Evolutionary conservation across 768 basidiomycete species (phyloP).

Genomic region (Multifurca ochricompacta): DNA sequence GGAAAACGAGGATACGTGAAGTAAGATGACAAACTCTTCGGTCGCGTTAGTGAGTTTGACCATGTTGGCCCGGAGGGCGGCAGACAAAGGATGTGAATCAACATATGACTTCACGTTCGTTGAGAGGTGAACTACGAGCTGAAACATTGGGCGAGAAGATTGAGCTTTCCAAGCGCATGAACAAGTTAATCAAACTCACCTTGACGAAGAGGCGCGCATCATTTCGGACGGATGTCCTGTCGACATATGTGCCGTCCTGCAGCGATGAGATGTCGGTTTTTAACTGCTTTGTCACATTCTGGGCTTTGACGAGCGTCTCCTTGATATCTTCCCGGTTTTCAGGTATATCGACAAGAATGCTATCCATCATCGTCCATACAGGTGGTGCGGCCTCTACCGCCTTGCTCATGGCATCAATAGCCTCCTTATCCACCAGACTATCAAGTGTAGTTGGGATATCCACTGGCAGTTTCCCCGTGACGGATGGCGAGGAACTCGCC

Average conservation of each 20-base stretch:
- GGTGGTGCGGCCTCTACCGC: slow-evolving; percentile 74
- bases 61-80: slow-evolving; percentile 60
- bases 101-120: slow-evolving; percentile 62
- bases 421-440: slow-evolving; percentile 67
- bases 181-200: slow-evolving; percentile 35
- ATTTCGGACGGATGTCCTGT: slow-evolving; percentile 60
- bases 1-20: slow-evolving; percentile 80
- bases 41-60: slow-evolving; percentile 74
- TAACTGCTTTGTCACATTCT: slow-evolving; percentile 55
- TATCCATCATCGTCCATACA: slow-evolving; percentile 78
- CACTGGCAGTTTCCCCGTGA: slow-evolving; percentile 31
- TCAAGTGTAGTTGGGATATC: slow-evolving; percentile 50
- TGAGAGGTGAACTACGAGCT: slow-evolving; percentile 74
- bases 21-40: slow-evolving; percentile 78
- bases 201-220: slow-evolving; percentile 78
- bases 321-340: slow-evolving; percentile 38
- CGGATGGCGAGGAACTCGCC: slow-evolving; percentile 32
- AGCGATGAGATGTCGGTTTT: slow-evolving; percentile 50
- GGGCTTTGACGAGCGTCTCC: slow-evolving; percentile 53
- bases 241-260: slow-evolving; percentile 46
- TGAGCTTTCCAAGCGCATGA: background rate
- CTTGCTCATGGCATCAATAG: slow-evolving; percentile 66
- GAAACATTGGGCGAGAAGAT: background rate
- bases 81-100: slow-evolving; percentile 45
- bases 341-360: slow-evolving; percentile 46